phyloP scores from a whole-genome alignment of 2,329 filamentous ascomycete species.

The Trichoderma oligosporum region DNA sequence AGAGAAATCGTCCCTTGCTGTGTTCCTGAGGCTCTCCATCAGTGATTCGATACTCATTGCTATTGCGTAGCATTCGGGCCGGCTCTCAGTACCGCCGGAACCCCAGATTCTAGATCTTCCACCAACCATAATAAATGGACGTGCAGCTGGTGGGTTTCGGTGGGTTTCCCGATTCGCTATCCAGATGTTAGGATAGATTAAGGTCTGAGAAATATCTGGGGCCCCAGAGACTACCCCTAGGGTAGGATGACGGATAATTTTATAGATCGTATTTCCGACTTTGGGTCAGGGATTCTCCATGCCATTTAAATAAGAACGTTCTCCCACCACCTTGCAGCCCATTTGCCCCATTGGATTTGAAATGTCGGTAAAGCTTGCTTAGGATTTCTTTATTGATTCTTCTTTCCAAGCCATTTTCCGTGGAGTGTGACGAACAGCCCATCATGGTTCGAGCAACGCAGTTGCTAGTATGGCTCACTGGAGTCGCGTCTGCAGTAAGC shows the following conservation, averaged over 20 bases:
- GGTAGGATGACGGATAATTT: constrained; percentile 9
- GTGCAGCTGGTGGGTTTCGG: neutral
- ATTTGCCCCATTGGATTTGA: neutral
- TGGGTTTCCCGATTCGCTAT: constrained; percentile 3
- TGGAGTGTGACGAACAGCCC: neutral
- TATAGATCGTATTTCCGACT: neutral
- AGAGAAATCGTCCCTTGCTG: neutral
- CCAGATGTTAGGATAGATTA: neutral
- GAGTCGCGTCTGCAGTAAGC: constrained; percentile 1
- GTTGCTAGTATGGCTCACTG: constrained; percentile 12
- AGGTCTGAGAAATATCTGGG: neutral
- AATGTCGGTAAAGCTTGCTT: neutral
- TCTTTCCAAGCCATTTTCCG: neutral
- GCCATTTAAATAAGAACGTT: neutral
- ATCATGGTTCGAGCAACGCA: constrained; percentile 11
- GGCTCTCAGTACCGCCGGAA: constrained; percentile 9
- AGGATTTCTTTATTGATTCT: neutral
- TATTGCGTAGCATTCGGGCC: constrained; percentile 13
- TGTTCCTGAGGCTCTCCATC: neutral
- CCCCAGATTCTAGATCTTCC: constrained; percentile 17
- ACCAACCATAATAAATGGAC: constrained; percentile 10
- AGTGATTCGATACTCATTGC: neutral
- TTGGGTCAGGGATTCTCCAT: neutral
- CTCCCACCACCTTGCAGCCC: neutral
- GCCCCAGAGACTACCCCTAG: neutral